Evolutionary conservation across 2,329 filamentous ascomycete genomes (phyloP).

Genomic region (Calonectria naviculata): DNA sequence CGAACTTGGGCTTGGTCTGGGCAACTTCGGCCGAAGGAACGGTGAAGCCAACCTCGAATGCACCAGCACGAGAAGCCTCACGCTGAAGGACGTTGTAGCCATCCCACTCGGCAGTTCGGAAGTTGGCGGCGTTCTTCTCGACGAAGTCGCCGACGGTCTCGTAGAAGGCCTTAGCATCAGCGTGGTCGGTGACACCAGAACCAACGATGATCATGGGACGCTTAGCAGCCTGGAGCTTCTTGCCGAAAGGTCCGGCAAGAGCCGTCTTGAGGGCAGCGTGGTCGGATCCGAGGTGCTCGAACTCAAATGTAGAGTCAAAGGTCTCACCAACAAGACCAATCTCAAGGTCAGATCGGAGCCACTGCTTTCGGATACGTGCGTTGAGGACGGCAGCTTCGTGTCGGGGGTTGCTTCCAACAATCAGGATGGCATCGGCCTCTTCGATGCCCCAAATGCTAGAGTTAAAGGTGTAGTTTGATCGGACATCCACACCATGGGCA

Average conservation of each 20-base stretch:
- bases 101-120: slow-evolving; percentile 92
- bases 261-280: slow-evolving; percentile 85
- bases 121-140: slow-evolving; percentile 91
- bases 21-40: slow-evolving; percentile 85
- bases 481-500: slow-evolving; percentile 92
- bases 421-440: slow-evolving; percentile 90
- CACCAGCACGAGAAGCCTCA: slow-evolving; percentile 89
- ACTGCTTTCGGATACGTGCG: slow-evolving; percentile 97
- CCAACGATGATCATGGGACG: slow-evolving; percentile 97
- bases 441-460: slow-evolving; percentile 94
- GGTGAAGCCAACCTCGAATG: slow-evolving; percentile 95
- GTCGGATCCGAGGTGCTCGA: slow-evolving; percentile 87
- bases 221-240: slow-evolving; percentile 89
- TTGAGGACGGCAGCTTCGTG: slow-evolving; percentile 97
- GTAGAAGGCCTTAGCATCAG: slow-evolving; percentile 92
- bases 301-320: slow-evolving; percentile 96
- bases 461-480: slow-evolving; percentile 97
- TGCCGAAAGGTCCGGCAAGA: slow-evolving; percentile 87
- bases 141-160: slow-evolving; percentile 91
- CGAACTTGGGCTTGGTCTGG: slow-evolving; percentile 88
- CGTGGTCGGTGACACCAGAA: slow-evolving; percentile 90
- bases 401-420: slow-evolving; percentile 94
- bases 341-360: slow-evolving; percentile 93
- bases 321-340: slow-evolving; percentile 90
- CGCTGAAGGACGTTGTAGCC: slow-evolving; percentile 98